These are phyloP conservation scores for Senna siamea DNA, from an alignment of 306 rosid species.

Conservation along the genomic window DNA sequence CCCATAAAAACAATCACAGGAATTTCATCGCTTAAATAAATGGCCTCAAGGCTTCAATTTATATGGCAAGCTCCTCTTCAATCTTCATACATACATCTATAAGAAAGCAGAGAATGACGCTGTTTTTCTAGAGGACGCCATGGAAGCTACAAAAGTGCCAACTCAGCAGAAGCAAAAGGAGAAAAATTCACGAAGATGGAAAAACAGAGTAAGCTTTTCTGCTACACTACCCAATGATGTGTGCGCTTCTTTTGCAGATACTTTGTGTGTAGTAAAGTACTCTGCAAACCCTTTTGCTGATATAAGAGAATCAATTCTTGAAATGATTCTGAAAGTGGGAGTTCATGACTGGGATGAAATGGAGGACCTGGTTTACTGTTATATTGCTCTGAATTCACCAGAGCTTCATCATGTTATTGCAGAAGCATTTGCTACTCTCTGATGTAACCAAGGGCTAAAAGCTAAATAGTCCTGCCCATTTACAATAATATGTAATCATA, in stretches of 20 bases:
- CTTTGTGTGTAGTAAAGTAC: slow-evolving; percentile 45
- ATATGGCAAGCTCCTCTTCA: slow-evolving; percentile 5
- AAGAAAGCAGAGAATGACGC: background rate
- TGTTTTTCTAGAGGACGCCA: slow-evolving; percentile 26
- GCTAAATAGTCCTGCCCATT: background rate
- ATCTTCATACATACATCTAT: background rate
- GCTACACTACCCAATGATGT: slow-evolving; percentile 54
- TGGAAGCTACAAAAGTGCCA: slow-evolving; percentile 28
- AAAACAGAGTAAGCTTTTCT: slow-evolving; percentile 41
- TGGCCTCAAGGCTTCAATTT: no score
- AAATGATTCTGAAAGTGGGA: slow-evolving; percentile 40
- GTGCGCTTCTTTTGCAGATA: slow-evolving; percentile 41
- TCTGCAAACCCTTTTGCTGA: slow-evolving; percentile 40
- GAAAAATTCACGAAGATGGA: slow-evolving; percentile 24
- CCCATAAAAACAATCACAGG: slow-evolving; percentile 21
- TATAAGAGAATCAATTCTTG: slow-evolving; percentile 44
- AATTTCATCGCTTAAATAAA: background rate
- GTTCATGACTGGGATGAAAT: slow-evolving; percentile 47
- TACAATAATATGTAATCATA: no score
- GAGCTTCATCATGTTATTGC: slow-evolving; percentile 38
- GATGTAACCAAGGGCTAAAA: background rate
- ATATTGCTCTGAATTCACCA: slow-evolving; percentile 50
- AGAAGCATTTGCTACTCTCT: slow-evolving; percentile 46
- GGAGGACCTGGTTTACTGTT: slow-evolving; percentile 55
- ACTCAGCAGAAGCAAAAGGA: background rate